These are phyloP conservation scores for Hydrangea macrophylla DNA, from an alignment of 148 eudicot genomes.

Conservation along the genomic window DNA sequence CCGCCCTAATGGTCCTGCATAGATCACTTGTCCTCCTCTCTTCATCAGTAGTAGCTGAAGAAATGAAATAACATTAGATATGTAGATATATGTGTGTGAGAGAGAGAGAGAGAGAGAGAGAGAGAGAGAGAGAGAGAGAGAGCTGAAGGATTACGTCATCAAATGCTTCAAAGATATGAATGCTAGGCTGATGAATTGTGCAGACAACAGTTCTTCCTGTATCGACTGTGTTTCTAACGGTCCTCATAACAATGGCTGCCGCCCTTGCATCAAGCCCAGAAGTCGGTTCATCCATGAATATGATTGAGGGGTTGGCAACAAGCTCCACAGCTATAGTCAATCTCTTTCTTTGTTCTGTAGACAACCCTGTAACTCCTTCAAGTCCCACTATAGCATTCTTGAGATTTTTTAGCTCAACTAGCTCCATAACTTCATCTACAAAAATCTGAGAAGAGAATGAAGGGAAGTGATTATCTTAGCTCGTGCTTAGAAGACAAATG, in stretches of 20 bases:
- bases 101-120: background rate
- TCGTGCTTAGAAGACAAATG: no score
- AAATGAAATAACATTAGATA: slow-evolving; percentile 1
- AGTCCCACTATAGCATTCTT: slow-evolving; percentile 64
- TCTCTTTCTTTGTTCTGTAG: slow-evolving; percentile 74
- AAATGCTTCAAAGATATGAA: slow-evolving; percentile 76
- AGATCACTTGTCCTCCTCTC: slow-evolving; percentile 78
- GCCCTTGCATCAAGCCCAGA: slow-evolving; percentile 90
- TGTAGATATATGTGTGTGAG: no score
- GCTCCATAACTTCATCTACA: slow-evolving; percentile 64
- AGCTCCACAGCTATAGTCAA: slow-evolving; percentile 75
- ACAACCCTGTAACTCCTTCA: slow-evolving; percentile 64
- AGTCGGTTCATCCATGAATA: slow-evolving; percentile 81
- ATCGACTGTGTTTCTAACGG: slow-evolving; percentile 74
- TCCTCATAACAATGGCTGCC: slow-evolving; percentile 82
- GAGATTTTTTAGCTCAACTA: slow-evolving; percentile 56
- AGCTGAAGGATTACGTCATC: slow-evolving; percentile 53
- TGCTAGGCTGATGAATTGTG: slow-evolving; percentile 75
- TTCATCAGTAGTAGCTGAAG: slow-evolving; percentile 65
- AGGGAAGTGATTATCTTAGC: background rate
- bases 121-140: background rate
- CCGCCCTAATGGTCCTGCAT: slow-evolving; percentile 63
- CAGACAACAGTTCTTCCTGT: slow-evolving; percentile 79
- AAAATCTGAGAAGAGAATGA: slow-evolving; percentile 29
- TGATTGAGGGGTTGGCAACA: slow-evolving; percentile 67